Evolutionary conservation across 2,329 filamentous ascomycete species (phyloP), one percentile per base, ranked within the genome.

Genomic region (Talaromyces amestolkiae): DNA sequence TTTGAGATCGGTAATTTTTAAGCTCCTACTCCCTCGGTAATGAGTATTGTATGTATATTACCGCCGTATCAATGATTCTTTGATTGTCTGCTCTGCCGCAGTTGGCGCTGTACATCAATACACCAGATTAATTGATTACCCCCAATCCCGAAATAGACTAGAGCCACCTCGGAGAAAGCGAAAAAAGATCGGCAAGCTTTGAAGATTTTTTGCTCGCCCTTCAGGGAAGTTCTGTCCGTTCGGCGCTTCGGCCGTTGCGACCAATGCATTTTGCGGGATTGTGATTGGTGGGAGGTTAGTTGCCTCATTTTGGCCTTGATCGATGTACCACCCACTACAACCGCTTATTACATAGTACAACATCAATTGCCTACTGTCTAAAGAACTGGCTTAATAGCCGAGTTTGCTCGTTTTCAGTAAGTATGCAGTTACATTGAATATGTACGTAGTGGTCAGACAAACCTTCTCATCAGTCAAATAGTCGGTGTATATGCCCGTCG

Each of bases 141-240:
- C 10, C 49, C n/a, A 53, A 11, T 13, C 24, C 49, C 49, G 3
- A 53, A 33, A 33, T n/a, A 6, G 49, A 35, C 27, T 35, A 35
- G 31, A n/a, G 51, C 51, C 53, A 22, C 9, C 33, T 56, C 53
- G 53, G 53, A 56, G 33, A 56, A 56, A 56, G 53, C 53, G 53
- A 56, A 56, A 56, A 54, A 56, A 9, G 53, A 56, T 56, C 53
- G 53, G 53, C 53, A 56, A 56, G 33, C 53, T 56, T 54, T 39
- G 53, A 56, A 39, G 53, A 56, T 37, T 56, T 56, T 56, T 56
- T 56, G 33, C 53, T 35, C 35, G 35, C 35, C 6, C 7, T 31
- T 31, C 27, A 31, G 27, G 27, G 27, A 31, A 31, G 31, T 22
- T 35, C 19, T 39, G n/a, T 24, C n/a, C n/a, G n/a, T 8, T 22